Evolutionary conservation across 257 asterid species (phyloP), one percentile per base, ranked within the genome.

Genomic region (Solanum chiquidenum): DNA sequence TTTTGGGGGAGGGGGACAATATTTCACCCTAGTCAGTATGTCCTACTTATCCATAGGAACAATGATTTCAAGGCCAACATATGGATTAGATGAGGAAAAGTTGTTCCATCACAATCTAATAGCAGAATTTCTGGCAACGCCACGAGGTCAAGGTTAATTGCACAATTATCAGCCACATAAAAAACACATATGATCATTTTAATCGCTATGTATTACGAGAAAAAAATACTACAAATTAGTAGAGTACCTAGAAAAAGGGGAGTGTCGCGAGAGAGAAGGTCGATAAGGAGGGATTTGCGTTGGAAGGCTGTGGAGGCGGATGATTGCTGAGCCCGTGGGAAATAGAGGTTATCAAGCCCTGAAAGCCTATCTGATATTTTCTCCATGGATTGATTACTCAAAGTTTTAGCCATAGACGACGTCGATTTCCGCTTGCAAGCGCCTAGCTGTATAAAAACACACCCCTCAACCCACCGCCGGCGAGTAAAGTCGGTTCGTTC

Each of bases 181-280:
- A 13, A 49, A 49, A 49, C 16, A 74, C 4, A 38, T 29, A 76
- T 18, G 2, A 49, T 14, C 21, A 49, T 14, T 49, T 3, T 7
- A 2, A 69, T 52, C 23, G 62, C 49, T 42, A 38, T 8, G 42
- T 38, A 35, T 35, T 5, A 31, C 58, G 21, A 6, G 62, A 1
- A 40, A 40, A 4, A 7, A 76, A 1, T 42, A 77, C 1, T 6
- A 12, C 7, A 25, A 20, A 77, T 77, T 23, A 2, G 33, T 7
- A 25, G 37, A 7, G 16, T 93, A 96, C 99, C 98, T 83, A 97
- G 86, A 85, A 97, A 97, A 84, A 97, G 98, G 69, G 99, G 94
- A 86, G 90, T 95, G 91, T 97, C 98, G 38, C 96, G 92, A 49
- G 97, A 91, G 80, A 95, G 95, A 87, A 97, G 98, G 89, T 93